Conservation (phyloP, 306 rosid genomes). For the Begonia fuchsioides region DNA sequence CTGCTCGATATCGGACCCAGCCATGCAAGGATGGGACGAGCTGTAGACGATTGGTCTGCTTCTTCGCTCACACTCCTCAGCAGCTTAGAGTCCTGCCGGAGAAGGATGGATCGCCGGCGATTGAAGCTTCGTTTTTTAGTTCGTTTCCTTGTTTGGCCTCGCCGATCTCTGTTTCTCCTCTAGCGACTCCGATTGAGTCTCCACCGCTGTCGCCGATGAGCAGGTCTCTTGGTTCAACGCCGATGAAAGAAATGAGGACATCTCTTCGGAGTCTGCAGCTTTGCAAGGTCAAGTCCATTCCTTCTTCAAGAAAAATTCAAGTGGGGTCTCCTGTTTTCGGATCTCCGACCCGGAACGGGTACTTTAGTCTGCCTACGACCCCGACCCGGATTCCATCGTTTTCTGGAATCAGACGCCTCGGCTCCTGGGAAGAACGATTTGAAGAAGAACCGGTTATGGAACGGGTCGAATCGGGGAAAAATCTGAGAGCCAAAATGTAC, state of each 20-base stretch:
- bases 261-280: slow-evolving; percentile 53
- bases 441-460: slow-evolving; percentile 77
- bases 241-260: slow-evolving; percentile 37
- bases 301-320: slow-evolving; percentile 20
- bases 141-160: slow-evolving; percentile 23
- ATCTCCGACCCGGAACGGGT: slow-evolving; percentile 57
- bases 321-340: slow-evolving; percentile 42
- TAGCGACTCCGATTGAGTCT: slow-evolving; percentile 27
- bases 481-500: slow-evolving; percentile 44
- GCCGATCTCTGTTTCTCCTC: slow-evolving; percentile 30
- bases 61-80: slow-evolving; percentile 90
- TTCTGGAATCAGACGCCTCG: slow-evolving; percentile 17
- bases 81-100: slow-evolving; percentile 65
- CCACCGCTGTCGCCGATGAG: slow-evolving; percentile 59
- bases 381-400: slow-evolving; percentile 41
- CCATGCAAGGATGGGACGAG: slow-evolving; percentile 88
- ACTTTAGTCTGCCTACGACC: slow-evolving; percentile 42
- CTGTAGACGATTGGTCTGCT: slow-evolving; percentile 71
- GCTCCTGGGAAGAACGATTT: slow-evolving; percentile 26
- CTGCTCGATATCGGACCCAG: slow-evolving; percentile 89
- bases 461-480: slow-evolving; percentile 76
- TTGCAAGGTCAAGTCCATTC: slow-evolving; percentile 39
- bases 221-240: slow-evolving; percentile 30
- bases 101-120: slow-evolving; percentile 67
- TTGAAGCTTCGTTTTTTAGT: slow-evolving; percentile 15